Conservation (phyloP, 306 rosid genomes). For the Hippophae tibetana region DNA sequence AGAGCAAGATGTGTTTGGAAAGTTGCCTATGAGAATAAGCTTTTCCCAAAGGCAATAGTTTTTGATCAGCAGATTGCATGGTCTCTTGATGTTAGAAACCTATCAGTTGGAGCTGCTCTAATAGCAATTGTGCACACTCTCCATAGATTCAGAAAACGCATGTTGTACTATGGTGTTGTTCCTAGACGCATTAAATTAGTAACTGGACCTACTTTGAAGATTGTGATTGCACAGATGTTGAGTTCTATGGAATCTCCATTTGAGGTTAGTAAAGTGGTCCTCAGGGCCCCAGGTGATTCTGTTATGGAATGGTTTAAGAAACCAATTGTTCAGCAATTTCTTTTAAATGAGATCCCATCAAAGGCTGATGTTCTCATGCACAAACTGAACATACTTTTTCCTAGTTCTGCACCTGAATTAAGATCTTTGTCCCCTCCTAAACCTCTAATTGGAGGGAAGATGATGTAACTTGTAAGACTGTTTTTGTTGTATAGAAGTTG, state of each 20-base stretch:
- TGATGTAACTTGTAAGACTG: too few species aligned
- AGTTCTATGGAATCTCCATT: constrained; percentile 87
- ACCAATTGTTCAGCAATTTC: constrained; percentile 95
- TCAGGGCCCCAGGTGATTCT: constrained; percentile 88
- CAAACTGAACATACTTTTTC: constrained; percentile 81
- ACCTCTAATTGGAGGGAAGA: constrained; percentile 53
- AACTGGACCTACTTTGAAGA: constrained; percentile 81
- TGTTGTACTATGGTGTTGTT: constrained; percentile 80
- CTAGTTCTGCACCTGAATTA: constrained; percentile 88
- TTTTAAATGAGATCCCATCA: constrained; percentile 78
- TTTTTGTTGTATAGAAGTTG: too few species aligned
- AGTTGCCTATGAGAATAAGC: constrained; percentile 94
- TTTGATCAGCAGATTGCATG: constrained; percentile 95
- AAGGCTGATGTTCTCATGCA: constrained; percentile 84
- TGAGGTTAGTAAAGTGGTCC: constrained; percentile 93
- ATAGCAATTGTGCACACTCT: constrained; percentile 85
- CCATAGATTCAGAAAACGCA: constrained; percentile 90
- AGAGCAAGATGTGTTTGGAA: constrained; percentile 92
- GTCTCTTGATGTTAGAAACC: constrained; percentile 92
- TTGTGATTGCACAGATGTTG: constrained; percentile 78
- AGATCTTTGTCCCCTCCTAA: constrained; percentile 76
- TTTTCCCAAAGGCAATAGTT: constrained; percentile 92
- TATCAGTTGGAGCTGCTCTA: constrained; percentile 89
- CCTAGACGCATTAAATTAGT: constrained; percentile 89
- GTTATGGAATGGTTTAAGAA: constrained; percentile 97